Base-by-base conservation (phyloP, 2,329 filamentous ascomycete species). In the Lachnellula occidentalis region DNA sequence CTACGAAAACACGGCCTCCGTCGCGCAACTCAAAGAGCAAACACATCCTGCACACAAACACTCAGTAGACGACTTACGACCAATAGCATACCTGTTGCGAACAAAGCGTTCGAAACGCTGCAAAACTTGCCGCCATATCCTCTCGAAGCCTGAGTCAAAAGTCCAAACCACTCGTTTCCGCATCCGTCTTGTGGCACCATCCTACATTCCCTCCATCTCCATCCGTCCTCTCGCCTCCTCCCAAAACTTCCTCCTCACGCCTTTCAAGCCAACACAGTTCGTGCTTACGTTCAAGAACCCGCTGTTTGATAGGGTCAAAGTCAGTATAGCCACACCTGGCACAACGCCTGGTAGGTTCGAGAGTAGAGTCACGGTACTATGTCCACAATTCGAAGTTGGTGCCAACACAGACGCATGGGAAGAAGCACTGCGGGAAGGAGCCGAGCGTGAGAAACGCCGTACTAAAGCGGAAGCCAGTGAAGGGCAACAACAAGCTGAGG, bases 101-200 rank as follows among this genome's bases (percentile, higher is more conserved):
- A 95, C 92, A 0, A 96, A 96, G 69, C 87, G 92, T 37, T 91
- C 90, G 19, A 97, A 96, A 74, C 89, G 94, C 45, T 99, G 94
- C 71, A 87, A 90, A 49, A 81, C 86, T 11, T 99, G 94, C 73
- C 87, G 94, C 12, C 92, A 97, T 73, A 96, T 97, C 68, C 87
- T 99, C 63, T 88, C 90, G 58, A 95, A 95, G 70, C 94, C 92
- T 14, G 94, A 99, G 72, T 82, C 86, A 56, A 99, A 97, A 71
- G 86, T 95, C 34, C 83, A 85, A 46, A 92, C 88, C 50, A 94
- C 88, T 6, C 87, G 92, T 31, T 97, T 94, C 79, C 88, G 92
- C 66, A 96, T 99, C 70, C 88, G 90, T 52, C 80, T 97, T 0
- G 85, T 97, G 5, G 95, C 94, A 21, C 81, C 86, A 53, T 90